A percentile compares a stretch with the other conserved stretches of the same genome.
These are phyloP conservation scores for Jackrogersella multiformis DNA, from an alignment of 495 filamentous ascomycete genomes.

Conservation along the genomic window DNA sequence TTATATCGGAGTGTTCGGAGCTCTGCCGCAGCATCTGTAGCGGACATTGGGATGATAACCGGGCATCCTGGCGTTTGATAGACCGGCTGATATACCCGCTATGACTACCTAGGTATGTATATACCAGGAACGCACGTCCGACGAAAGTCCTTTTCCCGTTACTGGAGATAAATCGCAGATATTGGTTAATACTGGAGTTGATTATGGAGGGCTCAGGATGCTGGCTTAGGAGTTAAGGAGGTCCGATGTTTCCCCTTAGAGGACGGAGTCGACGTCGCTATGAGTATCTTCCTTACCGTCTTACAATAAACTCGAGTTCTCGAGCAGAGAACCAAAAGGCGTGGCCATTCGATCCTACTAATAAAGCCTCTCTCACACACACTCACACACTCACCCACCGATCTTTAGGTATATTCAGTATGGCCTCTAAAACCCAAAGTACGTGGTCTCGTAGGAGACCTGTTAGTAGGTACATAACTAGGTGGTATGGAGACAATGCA, in stretches of 20 bases:
- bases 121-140: conserved; percentile 11
- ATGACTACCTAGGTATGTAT: not conserved
- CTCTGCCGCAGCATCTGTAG: conserved; percentile 11
- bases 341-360: conserved; percentile 34
- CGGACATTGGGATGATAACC: conserved; percentile 4
- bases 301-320: conserved; percentile 7
- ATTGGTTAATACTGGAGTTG: conserved; percentile 7
- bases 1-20: conserved; percentile 25
- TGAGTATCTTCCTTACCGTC: conserved; percentile 5
- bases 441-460: conserved; percentile 36
- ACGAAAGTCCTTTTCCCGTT: not conserved
- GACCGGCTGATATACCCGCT: conserved; percentile 5
- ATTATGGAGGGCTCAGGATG: not conserved
- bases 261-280: not conserved
- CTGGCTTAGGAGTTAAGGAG: not conserved
- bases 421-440: conserved; percentile 16
- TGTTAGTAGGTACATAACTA: conserved; percentile 31
- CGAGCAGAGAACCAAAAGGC: conserved; percentile 5
- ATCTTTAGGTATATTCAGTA: conserved; percentile 14
- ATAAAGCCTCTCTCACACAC: conserved; percentile 34
- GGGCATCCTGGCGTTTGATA: conserved; percentile 10
- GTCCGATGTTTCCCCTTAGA: not conserved
- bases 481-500: conserved; percentile 32
- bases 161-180: conserved; percentile 1
- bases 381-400: conserved; percentile 17